Percentiles rank a stretch among this genome's conserved stretches.
Evolutionary conservation across 495 filamentous ascomycete genomes (phyloP).

Genomic region (Achaetomiella virescens): DNA sequence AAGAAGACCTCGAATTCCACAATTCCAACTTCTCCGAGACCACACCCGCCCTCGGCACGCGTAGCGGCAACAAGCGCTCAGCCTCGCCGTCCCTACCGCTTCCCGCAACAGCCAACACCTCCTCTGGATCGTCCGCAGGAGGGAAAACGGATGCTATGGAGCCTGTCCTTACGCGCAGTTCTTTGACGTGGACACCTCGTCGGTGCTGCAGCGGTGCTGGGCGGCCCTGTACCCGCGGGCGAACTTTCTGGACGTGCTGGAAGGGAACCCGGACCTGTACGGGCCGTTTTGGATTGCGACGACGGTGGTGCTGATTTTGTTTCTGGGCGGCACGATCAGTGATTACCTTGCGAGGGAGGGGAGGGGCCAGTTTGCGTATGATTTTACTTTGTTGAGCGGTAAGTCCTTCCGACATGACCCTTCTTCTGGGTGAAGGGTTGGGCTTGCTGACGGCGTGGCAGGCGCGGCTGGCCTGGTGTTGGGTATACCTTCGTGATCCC

Average conservation of each 20-base stretch:
- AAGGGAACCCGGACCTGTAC: conserved; percentile 97
- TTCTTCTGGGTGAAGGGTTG: background rate
- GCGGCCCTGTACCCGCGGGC: conserved; percentile 79
- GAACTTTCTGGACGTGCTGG: conserved; percentile 93
- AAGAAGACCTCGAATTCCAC: conserved; percentile 99
- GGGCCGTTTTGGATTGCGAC: conserved; percentile 97
- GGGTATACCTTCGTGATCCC: conserved; percentile 87
- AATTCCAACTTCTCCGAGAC: conserved; percentile 59
- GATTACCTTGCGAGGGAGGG: conserved; percentile 62
- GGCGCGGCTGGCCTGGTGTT: conserved; percentile 82
- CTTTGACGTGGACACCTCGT: conserved; percentile 93
- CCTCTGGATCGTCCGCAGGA: conserved; percentile 34
- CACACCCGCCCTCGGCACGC: conserved; percentile 48
- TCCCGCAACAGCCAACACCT: conserved; percentile 44
- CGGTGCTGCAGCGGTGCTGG: conserved; percentile 75
- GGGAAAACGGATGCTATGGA: conserved; percentile 87
- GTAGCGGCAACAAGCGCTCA: conserved; percentile 21
- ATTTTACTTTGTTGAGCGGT: conserved; percentile 76
- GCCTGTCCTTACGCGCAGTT: conserved; percentile 89
- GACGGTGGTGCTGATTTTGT: conserved; percentile 91
- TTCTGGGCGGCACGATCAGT: conserved; percentile 89
- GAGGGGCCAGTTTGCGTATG: conserved; percentile 57
- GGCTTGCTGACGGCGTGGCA: conserved; percentile 21
- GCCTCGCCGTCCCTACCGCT: conserved; percentile 54
- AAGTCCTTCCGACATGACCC: no score